Evolutionary conservation across 2,329 filamentous ascomycete genomes (phyloP).

Genomic region (Aspergillus texensis): DNA sequence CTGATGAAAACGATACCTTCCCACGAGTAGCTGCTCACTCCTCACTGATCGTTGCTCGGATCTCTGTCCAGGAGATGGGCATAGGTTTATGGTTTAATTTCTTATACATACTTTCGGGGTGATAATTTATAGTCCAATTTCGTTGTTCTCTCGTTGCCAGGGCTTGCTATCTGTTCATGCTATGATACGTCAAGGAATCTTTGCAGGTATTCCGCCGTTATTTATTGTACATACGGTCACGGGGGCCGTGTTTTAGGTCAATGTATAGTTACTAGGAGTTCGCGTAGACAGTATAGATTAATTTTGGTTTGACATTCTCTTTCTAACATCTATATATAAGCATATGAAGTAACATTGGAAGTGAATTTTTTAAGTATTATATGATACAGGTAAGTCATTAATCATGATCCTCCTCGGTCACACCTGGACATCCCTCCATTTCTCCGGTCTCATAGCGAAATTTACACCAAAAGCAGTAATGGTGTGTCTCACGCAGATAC

Average conservation of each 20-base stretch:
- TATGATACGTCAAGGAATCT: neutral
- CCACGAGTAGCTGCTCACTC: neutral
- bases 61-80: neutral
- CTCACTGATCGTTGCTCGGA: neutral
- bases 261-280: neutral
- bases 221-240: neutral
- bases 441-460: constrained; percentile 68
- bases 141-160: neutral
- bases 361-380: constrained; percentile 4
- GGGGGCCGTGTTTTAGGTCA: neutral
- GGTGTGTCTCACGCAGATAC: constrained; percentile 70
- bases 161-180: neutral
- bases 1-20: constrained; percentile 30
- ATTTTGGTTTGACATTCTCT: neutral
- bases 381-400: constrained; percentile 38
- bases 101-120: neutral
- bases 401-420: constrained; percentile 80
- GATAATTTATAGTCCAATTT: neutral
- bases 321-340: neutral
- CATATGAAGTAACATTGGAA: neutral
- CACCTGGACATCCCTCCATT: constrained; percentile 88
- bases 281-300: neutral
- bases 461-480: constrained; percentile 98
- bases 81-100: neutral
- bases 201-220: neutral